phyloP scores from a whole-genome alignment of 2,329 filamentous ascomycete genomes.

The Fusarium tanahbumbuense region DNA sequence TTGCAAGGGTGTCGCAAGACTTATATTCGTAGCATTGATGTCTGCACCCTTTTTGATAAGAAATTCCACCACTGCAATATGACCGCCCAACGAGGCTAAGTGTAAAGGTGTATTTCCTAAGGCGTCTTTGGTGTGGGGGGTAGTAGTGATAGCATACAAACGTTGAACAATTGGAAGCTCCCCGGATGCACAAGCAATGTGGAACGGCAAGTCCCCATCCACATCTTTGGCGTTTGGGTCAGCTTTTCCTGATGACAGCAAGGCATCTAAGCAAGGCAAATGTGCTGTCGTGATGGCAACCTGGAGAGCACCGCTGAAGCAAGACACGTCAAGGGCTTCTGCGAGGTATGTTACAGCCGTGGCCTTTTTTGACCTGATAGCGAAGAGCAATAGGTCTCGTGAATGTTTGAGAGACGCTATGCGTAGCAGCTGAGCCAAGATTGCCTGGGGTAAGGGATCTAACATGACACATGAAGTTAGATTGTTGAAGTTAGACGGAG shows the following conservation, averaged over 20 bases:
- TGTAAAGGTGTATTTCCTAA: not conserved
- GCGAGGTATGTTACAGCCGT: not conserved
- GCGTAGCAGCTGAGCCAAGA: not conserved
- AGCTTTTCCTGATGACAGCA: not conserved
- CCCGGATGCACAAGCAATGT: fast-evolving
- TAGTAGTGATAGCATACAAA: not conserved
- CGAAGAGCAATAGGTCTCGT: fast-evolving
- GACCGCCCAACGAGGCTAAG: not conserved
- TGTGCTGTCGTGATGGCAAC: fast-evolving
- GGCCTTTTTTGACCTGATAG: fast-evolving
- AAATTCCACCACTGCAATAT: not conserved
- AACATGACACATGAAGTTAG: fast-evolving
- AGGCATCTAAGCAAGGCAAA: not conserved
- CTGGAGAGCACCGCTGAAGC: fast-evolving
- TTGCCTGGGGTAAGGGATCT: not conserved
- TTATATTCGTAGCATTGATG: no score
- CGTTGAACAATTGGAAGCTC: not conserved
- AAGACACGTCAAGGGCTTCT: not conserved
- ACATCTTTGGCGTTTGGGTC: not conserved
- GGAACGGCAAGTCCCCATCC: not conserved
- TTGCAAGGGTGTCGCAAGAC: no score
- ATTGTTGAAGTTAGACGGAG: no score
- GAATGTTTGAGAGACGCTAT: fast-evolving
- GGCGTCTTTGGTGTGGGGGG: fast-evolving
- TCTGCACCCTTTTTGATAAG: no score